These are phyloP conservation scores for Fistulinella prunicolor DNA, from an alignment of 768 basidiomycete genomes.

Conservation along the genomic window DNA sequence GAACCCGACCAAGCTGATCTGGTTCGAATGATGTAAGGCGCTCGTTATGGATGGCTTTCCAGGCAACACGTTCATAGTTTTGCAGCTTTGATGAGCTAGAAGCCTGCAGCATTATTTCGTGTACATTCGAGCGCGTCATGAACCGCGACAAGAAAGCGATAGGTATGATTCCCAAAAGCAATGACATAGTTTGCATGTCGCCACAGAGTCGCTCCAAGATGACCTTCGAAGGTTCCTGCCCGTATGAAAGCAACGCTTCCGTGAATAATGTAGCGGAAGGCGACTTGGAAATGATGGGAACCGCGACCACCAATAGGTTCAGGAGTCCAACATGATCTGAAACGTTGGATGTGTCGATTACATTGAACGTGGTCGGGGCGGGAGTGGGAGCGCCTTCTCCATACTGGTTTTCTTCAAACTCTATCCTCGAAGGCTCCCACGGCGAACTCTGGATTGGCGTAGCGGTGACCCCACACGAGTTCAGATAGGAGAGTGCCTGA, in stretches of 20 bases:
- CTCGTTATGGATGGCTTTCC: slow-evolving; percentile 18
- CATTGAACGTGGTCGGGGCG: slow-evolving; percentile 30
- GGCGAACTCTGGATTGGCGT: slow-evolving; percentile 21
- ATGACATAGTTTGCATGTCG: slow-evolving; percentile 26
- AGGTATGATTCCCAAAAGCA: slow-evolving; percentile 28
- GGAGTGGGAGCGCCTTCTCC: slow-evolving; percentile 6
- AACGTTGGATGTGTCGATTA: slow-evolving; percentile 34
- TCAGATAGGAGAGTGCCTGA: slow-evolving; percentile 19
- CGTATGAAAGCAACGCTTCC: slow-evolving; percentile 20
- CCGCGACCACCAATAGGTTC: slow-evolving; percentile 22
- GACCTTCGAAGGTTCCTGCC: slow-evolving; percentile 5
- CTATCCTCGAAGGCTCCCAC: slow-evolving; percentile 25
- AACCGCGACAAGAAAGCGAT: slow-evolving; percentile 25
- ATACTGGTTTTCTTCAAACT: slow-evolving; percentile 23
- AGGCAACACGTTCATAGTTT: slow-evolving; percentile 24
- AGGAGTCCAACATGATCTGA: slow-evolving; percentile 31
- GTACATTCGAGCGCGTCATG: slow-evolving; percentile 28
- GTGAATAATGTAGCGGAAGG: slow-evolving; percentile 30
- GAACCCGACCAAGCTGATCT: slow-evolving; percentile 22
- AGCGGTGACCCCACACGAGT: slow-evolving; percentile 1
- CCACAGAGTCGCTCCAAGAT: slow-evolving; percentile 27
- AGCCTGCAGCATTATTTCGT: slow-evolving; percentile 10
- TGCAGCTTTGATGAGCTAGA: too few species aligned
- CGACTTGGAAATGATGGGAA: slow-evolving; percentile 23
- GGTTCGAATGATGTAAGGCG: slow-evolving; percentile 18